Base-by-base conservation (phyloP, 495 filamentous ascomycete genomes). In the Penicillium malachiteum region DNA sequence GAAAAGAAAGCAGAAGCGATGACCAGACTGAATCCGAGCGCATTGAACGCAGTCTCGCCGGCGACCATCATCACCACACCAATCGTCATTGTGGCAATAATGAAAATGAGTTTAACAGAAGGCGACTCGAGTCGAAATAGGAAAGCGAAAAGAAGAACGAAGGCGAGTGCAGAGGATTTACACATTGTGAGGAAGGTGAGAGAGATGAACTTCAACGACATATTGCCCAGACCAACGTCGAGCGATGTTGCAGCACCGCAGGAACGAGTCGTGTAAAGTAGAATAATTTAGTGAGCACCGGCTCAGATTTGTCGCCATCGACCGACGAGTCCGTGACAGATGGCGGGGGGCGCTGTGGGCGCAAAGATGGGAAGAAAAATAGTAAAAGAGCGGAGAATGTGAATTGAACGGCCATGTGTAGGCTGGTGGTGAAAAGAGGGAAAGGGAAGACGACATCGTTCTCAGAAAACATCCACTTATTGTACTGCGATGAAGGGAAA, bases 161-260 rank as follows among this genome's bases (percentile, higher is more conserved):
- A 97, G 37, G 88, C 92, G 14, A 97, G 82, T 34, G 91, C 88
- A 17, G 92, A 96, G 4, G 94, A 97, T 84, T 99, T 99, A 73
- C 94, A 97, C 95, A 99, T 99, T 52, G 93, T 99, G 66, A 96
- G 94, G 65, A 99, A 99, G 5, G 95, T 96, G 52, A 99, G 84
- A 49, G 89, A 89, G 58, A 99, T 97, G 71, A 95, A 97, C 65
- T 91, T 91, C 58, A 99, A 74, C 38, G 89, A 94, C 74, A 91
- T 96, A 66, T 99, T 99, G 44, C 95, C 95, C 49, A 99, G 73
- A 12, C 95, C 95, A 64, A 99, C 96, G 70, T 99, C 95, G 44
- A 99, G 82, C 6, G 92, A 94, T 1, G 95, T 99, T 1, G 94
- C 92, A 30, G 87, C 78, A 56, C 93, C 95, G 70, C 95, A 99